A percentile compares a stretch with the other conserved stretches of the same genome.
These are phyloP conservation scores for Paraglomus occultum DNA, from an alignment of 192 early-diverging fungal genomes.

Conservation along the genomic window DNA sequence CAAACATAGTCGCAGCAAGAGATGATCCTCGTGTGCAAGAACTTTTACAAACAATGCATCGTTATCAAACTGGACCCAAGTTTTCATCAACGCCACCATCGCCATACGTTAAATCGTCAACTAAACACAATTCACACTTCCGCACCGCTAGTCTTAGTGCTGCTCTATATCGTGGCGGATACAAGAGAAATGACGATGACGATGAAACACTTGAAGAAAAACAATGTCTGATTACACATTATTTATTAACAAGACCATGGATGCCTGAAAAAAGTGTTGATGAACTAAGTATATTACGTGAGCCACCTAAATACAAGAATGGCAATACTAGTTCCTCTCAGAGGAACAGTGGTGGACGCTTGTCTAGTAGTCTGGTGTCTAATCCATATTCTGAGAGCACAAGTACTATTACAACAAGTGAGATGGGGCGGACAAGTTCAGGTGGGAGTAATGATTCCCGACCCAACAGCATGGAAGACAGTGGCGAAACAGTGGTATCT, in stretches of 20 bases:
- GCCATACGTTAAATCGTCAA: constrained; percentile 47
- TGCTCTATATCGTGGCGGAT: constrained; percentile 47
- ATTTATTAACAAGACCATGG: constrained; percentile 70
- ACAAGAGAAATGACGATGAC: constrained; percentile 47
- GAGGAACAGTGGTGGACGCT: background rate
- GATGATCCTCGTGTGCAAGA: constrained; percentile 58
- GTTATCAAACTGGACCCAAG: constrained; percentile 55
- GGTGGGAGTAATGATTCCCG: constrained; percentile 37
- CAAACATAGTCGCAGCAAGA: constrained; percentile 31
- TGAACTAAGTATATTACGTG: constrained; percentile 62
- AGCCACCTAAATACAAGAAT: constrained; percentile 54
- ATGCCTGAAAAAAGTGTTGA: constrained; percentile 74
- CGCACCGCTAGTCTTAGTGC: constrained; percentile 48
- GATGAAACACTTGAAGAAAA: constrained; percentile 56
- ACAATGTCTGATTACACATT: constrained; percentile 65
- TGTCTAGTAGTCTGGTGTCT: background rate
- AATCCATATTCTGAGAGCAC: constrained; percentile 13
- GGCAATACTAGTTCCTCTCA: constrained; percentile 5
- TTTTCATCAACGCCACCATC: constrained; percentile 51
- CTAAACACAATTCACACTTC: constrained; percentile 52
- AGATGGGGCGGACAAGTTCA: constrained; percentile 25
- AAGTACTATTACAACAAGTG: constrained; percentile 31
- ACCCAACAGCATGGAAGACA: constrained; percentile 44
- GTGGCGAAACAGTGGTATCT: constrained; percentile 2
- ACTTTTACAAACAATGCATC: constrained; percentile 53